Evolutionary conservation across 1,284 basidiomycete genomes (phyloP).

Genomic region (Kwoniella shivajii): DNA sequence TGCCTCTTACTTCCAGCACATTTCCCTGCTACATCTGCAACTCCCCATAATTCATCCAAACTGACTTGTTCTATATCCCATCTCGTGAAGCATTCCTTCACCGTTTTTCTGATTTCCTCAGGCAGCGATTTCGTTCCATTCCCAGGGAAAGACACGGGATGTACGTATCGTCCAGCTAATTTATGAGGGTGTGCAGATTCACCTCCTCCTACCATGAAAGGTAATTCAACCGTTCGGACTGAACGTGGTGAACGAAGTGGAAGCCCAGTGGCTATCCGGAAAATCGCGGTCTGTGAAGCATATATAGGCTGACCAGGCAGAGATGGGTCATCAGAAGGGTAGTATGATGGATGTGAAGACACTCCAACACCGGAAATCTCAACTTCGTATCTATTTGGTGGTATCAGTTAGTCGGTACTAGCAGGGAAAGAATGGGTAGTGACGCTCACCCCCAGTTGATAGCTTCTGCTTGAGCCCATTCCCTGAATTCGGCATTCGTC

Average conservation of each 20-base stretch:
- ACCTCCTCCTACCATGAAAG: conserved; percentile 49
- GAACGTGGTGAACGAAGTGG: conserved; percentile 52
- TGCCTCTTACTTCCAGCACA: conserved; percentile 63
- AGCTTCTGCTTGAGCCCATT: conserved; percentile 67
- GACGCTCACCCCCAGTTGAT: conserved; percentile 70
- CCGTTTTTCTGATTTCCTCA: conserved; percentile 59
- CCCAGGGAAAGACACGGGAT: conserved; percentile 49
- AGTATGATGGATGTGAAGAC: conserved; percentile 51
- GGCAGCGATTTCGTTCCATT: conserved; percentile 50
- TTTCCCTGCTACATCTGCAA: conserved; percentile 60
- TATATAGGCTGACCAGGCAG: conserved; percentile 52
- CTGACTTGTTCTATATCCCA: conserved; percentile 57
- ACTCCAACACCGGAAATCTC: conserved; percentile 51
- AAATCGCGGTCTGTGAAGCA: conserved; percentile 73
- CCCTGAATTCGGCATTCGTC: conserved; percentile 75
- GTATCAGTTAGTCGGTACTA: conserved; percentile 23
- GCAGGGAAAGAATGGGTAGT: neutral
- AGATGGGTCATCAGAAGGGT: conserved; percentile 33
- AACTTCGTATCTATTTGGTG: conserved; percentile 57
- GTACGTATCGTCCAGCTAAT: conserved; percentile 60
- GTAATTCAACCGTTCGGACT: conserved; percentile 49
- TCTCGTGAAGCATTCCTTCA: conserved; percentile 62
- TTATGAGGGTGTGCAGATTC: conserved; percentile 45
- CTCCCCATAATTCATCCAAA: conserved; percentile 72
- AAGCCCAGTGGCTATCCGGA: conserved; percentile 56